Conservation (phyloP, 345 rosid species). For the Euphorbia lathyris region DNA sequence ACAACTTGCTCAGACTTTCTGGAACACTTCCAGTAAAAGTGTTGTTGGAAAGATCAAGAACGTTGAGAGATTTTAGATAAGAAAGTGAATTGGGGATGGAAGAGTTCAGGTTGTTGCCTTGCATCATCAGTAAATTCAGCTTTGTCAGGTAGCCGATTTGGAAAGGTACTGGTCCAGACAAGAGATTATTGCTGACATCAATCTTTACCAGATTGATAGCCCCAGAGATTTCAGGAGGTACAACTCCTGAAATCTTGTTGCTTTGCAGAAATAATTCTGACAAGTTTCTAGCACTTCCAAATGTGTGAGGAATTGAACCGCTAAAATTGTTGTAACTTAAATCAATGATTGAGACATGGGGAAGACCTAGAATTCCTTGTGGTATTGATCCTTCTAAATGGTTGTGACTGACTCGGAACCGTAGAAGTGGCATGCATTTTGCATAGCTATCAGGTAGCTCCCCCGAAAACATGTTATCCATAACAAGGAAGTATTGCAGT, state of each 20-base stretch:
- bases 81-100: slow-evolving; percentile 71
- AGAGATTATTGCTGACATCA: slow-evolving; percentile 72
- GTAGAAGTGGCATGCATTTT: slow-evolving; percentile 57
- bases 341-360: slow-evolving; percentile 85
- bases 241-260: slow-evolving; percentile 60
- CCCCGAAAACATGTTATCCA: slow-evolving; percentile 68
- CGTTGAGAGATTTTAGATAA: slow-evolving; percentile 63
- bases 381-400: slow-evolving; percentile 60
- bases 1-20: slow-evolving; percentile 50
- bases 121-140: slow-evolving; percentile 68
- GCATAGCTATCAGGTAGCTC: slow-evolving; percentile 55
- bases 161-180: slow-evolving; percentile 75
- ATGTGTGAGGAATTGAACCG: slow-evolving; percentile 54
- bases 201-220: slow-evolving; percentile 78
- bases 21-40: slow-evolving; percentile 71
- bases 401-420: slow-evolving; percentile 80
- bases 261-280: slow-evolving; percentile 78
- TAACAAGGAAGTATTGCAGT: slow-evolving; percentile 67
- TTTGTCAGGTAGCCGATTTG: slow-evolving; percentile 65
- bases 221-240: slow-evolving; percentile 64
- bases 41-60: slow-evolving; percentile 83
- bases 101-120: slow-evolving; percentile 60
- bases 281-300: slow-evolving; percentile 63
- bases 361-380: slow-evolving; percentile 58
- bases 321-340: slow-evolving; percentile 60